Evolutionary conservation across 2,329 filamentous ascomycete genomes (phyloP), one percentile per base, ranked within the genome.

Genomic region (Fusarium sambucinum): DNA sequence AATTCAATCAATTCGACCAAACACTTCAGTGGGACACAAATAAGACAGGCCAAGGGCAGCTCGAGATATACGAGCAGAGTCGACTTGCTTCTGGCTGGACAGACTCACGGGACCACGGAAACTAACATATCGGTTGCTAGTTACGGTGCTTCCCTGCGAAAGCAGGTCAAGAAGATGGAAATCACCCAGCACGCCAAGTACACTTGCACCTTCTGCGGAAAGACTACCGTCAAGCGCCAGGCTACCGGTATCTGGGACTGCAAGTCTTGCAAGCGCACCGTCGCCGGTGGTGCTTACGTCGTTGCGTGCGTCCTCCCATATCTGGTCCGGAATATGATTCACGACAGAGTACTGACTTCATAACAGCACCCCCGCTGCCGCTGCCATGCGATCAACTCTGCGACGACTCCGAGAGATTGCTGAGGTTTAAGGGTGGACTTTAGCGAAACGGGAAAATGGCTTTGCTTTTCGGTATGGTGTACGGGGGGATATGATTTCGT

Each of bases 91-190:
- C 29, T 37, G 40, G 38, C 41, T 48, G 40, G 62, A 52, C 44
- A 61, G 16, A 30, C 51, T 42, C 41, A 27, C n/a, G 30, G 37
- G n/a, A 46, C 29, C n/a, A 53, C 48, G 27, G 47, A 64, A 71
- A 76, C 78, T 78, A 72, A 77, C 64, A 29, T 33, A 14, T n/a
- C 41, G 41, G 29, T 27, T 40, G 69, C 67, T 77, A 95, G 93
- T 89, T 97, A 97, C 86, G 96, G 95, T 94, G 95, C 96, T 82
- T 98, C 96, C 80, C 93, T 98, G 85, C 93, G 94, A 86, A 98
- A 98, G 90, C 94, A 83, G 78, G 81, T 83, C 81, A 98, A 98
- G 93, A 97, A 97, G 92, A 97, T 97, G 92, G 96, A 98, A 91
- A 92, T 98, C 84, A 92, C 93, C 79, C 96, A 98, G 86, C 96